Base-by-base conservation (phyloP, 208 protist species). In the Trypanosoma scelopori region DNA sequence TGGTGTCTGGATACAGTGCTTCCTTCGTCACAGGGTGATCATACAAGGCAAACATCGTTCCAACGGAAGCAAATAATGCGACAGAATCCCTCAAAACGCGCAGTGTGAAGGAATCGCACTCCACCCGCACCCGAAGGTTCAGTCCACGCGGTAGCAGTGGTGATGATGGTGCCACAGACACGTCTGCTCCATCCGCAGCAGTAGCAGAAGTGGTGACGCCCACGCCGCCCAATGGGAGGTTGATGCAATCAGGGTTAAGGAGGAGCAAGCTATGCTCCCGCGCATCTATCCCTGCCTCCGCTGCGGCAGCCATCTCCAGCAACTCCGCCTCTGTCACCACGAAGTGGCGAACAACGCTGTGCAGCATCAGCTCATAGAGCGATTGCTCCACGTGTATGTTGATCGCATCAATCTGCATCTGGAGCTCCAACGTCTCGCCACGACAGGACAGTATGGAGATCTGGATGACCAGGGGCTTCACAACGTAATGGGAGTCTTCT, bases 361-460 rank as follows among this genome's bases (percentile, higher is more conserved):
- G 73, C n/a, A 87, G 56, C 20, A 87, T 51, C 35, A 79, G 55
- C 68, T 87, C 81, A 74, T 87, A 87, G 55, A 81, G 71, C 0
- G 53, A 50, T 27, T 74, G 65, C 37, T 67, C 58, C 15, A 87
- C 65, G 22, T 82, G 18, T 41, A 87, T 55, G 20, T 28, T 13
- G 41, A 87, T 50, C 15, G 48, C 42, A 35, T 69, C 66, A 12
- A 87, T 28, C 16, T 60, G 59, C 37, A 82, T 22, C 22, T 71
- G 9, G 3, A 75, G 30, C 9, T 72, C 46, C 58, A 55, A 62
- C 30, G 30, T 56, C 25, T 20, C 39, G 35, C 55, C 35, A 22
- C 2, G 7, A 11, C 43, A n/a, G 4, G 3, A 42, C n/a, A 20
- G 15, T 22, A 52, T 52, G 35, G 43, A 43, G 13, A 76, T 56